A percentile compares a stretch with the other conserved stretches of the same genome.
Evolutionary conservation across 305 asterid genomes (phyloP).

Genomic region (Rubia tinctorum): DNA sequence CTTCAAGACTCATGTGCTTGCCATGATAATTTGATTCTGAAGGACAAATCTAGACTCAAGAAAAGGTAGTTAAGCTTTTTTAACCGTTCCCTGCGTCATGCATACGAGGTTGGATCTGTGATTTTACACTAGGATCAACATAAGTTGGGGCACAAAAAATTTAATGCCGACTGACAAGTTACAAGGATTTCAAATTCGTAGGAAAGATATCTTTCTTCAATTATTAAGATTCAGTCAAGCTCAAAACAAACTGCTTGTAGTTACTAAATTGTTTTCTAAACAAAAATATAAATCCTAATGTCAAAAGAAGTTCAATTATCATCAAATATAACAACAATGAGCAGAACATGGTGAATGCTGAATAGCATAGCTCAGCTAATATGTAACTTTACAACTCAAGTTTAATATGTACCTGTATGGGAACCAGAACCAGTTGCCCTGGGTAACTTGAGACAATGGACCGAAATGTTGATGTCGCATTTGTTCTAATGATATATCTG

Average conservation of each 20-base stretch:
- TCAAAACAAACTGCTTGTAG: not conserved
- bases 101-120: not conserved
- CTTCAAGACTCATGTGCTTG: constrained; percentile 12
- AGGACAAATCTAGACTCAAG: not conserved
- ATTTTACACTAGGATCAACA: not conserved
- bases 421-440: constrained; percentile 67
- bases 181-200: not conserved
- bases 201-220: not conserved
- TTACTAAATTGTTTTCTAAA: too few species aligned
- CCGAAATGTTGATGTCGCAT: constrained; percentile 82
- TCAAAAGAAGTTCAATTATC: too few species aligned
- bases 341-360: too few species aligned
- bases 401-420: constrained; percentile 87
- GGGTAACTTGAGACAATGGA: constrained; percentile 79
- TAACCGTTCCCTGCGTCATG: not conserved
- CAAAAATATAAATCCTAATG: not conserved
- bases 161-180: not conserved
- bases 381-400: too few species aligned
- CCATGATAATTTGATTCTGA: constrained; percentile 1
- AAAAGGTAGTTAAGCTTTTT: not conserved
- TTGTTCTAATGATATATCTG: constrained; percentile 74
- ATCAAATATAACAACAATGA: not conserved
- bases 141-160: not conserved
- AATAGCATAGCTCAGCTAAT: too few species aligned
- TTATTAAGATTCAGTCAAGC: not conserved